Evolutionary conservation across 495 filamentous ascomycete species (phyloP), one percentile per base, ranked within the genome.

Genomic region (Daldinia bambusicola): DNA sequence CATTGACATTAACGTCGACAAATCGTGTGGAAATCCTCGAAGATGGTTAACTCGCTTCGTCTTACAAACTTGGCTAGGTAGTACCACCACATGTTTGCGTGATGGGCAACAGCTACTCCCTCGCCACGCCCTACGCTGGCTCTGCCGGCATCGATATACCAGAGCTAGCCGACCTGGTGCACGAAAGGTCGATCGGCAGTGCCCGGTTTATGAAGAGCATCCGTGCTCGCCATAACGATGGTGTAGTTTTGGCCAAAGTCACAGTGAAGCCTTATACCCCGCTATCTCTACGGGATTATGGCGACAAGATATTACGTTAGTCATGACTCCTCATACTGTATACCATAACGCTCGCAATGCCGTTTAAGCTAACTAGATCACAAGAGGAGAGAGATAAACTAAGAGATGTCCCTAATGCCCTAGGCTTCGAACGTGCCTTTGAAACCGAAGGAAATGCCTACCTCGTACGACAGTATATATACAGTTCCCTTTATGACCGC

Each of bases 141-240:
- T 89, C 93, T 60, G 93, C 94, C 55, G 92, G 92, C 69, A 97
- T 98, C 79, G 95, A 98, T 79, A 89, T 96, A 18, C 91, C 94
- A 40, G 96, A 98, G 84, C 87, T 98, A 41, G 86, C 90, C 43
- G 94, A 98, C 75, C 79, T 98, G 69, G 85, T 88, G 32, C 97
- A 97, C 84, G 95, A 99, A 79, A 94, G 91, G 80, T 92, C 93
- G 14, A 89, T 98, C 75, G 96, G 95, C 52, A 91, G 89, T 61
- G 94, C 93, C n/a, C 88, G 95, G 32, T 98, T 99, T 76, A 95
- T 98, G 89, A 98, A 98, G 80, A 95, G 91, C 70, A 94, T 98
- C 69, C 88, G 94, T 66, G 96, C 96, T 16, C 85, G 93, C 55
- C 91, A 96, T 77, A 89, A 89, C 53, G 91, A 97, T 85, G 95